A percentile compares a stretch with the other conserved stretches of the same genome.
Evolutionary conservation across 179 eudicot genomes (phyloP).

Genomic region (Amaranthus tricolor): DNA sequence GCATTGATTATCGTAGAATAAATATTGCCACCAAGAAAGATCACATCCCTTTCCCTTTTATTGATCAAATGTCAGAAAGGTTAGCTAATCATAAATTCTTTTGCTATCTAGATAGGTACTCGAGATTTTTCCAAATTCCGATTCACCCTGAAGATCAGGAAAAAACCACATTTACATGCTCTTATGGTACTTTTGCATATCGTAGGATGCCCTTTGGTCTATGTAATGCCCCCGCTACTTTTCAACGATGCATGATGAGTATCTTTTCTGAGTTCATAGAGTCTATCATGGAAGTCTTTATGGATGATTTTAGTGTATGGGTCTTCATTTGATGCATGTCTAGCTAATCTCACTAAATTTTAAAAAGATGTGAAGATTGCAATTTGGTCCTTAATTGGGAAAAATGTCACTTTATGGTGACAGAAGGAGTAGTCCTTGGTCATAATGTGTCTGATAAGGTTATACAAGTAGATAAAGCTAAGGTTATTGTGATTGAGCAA

Average conservation of each 20-base stretch:
- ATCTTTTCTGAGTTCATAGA: not conserved
- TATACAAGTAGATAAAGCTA: not conserved
- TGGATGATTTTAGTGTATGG: slow-evolving; percentile 8
- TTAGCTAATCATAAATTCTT: not conserved
- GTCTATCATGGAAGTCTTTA: not conserved
- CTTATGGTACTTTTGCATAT: no score
- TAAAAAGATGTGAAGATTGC: no score
- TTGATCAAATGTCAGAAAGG: not conserved
- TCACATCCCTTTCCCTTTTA: no score
- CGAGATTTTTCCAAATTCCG: not conserved
- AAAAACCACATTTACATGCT: no score
- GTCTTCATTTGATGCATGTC: not conserved
- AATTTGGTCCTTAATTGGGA: no score
- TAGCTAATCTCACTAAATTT: not conserved
- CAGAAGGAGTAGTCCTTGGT: not conserved
- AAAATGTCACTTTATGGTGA: not conserved
- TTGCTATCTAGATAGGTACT: not conserved
- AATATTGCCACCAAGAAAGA: no score
- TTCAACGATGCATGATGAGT: not conserved
- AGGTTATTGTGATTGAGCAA: not conserved
- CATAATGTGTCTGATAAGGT: not conserved
- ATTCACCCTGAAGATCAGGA: no score
- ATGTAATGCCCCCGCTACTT: no score
- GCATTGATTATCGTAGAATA: no score
- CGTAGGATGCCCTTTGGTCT: no score